Evolutionary conservation across 2,329 filamentous ascomycete species (phyloP).

Genomic region (Cladosporium sp.): DNA sequence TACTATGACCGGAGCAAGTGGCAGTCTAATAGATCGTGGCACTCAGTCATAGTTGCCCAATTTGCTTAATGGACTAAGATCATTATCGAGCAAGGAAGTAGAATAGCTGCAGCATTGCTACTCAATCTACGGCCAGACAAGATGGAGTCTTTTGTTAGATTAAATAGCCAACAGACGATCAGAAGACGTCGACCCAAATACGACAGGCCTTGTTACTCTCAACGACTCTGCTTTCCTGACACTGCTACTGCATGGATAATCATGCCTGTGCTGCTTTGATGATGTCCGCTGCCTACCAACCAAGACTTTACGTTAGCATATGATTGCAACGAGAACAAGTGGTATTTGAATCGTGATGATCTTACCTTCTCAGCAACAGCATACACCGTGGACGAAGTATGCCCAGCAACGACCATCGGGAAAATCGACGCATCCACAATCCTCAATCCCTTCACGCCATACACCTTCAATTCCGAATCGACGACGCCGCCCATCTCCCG

Average conservation of each 20-base stretch:
- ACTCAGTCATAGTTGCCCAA: too few relatives aligned
- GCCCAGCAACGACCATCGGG: slow-evolving; percentile 19
- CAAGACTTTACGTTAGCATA: background rate
- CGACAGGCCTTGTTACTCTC: too few relatives aligned
- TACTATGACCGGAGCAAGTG: too few relatives aligned
- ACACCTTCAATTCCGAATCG: slow-evolving; percentile 28
- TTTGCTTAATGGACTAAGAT: too few relatives aligned
- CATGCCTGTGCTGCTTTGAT: slow-evolving; percentile 26
- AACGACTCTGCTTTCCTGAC: too few relatives aligned
- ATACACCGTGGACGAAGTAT: slow-evolving; percentile 22
- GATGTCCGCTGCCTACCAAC: slow-evolving; percentile 23
- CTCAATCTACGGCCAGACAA: too few relatives aligned
- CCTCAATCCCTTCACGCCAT: slow-evolving; percentile 26
- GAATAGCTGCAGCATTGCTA: too few relatives aligned
- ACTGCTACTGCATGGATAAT: background rate
- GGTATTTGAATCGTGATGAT: background rate
- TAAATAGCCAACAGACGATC: too few relatives aligned
- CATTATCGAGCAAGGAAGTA: too few relatives aligned
- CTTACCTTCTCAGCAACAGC: slow-evolving; percentile 23
- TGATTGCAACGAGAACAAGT: background rate
- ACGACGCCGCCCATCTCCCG: slow-evolving; percentile 27
- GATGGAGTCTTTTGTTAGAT: too few relatives aligned
- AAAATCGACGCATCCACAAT: slow-evolving; percentile 34
- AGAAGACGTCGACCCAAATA: too few relatives aligned
- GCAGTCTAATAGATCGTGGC: too few relatives aligned